Evolutionary conservation across 192 early-diverging fungal genomes (phyloP).

Genomic region (Chytriomyces sp.): DNA sequence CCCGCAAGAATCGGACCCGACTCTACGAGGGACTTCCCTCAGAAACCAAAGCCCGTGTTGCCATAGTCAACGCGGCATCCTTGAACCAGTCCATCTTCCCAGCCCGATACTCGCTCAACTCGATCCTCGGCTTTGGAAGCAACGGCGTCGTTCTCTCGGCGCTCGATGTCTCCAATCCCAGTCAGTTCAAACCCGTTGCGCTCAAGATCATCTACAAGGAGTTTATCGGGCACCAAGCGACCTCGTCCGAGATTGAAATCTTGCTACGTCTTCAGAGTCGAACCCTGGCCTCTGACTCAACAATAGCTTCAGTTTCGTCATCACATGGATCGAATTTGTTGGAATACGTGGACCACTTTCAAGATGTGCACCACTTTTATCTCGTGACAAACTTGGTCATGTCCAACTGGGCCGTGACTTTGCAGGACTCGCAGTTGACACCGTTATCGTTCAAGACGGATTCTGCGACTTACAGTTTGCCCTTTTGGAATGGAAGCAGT

Average conservation of each 20-base stretch:
- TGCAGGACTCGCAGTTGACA: neutral
- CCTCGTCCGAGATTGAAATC: neutral
- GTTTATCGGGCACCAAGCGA: neutral
- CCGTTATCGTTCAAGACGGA: neutral
- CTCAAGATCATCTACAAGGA: slow-evolving; percentile 40
- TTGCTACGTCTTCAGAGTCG: neutral
- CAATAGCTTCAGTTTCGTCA: neutral
- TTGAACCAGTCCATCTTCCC: neutral
- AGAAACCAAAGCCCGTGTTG: slow-evolving; percentile 14
- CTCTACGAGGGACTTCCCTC: neutral
- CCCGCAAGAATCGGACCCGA: neutral
- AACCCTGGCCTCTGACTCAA: too few species aligned
- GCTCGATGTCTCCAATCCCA: neutral
- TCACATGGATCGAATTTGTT: neutral
- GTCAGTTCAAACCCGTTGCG: neutral
- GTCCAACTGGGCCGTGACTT: neutral
- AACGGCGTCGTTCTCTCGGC: slow-evolving; percentile 37
- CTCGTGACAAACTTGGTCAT: slow-evolving; percentile 31
- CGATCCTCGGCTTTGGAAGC: slow-evolving; percentile 35
- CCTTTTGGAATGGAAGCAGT: neutral
- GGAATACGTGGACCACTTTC: neutral
- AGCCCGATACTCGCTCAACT: neutral
- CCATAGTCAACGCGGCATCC: slow-evolving; percentile 8
- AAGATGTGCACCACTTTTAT: slow-evolving; percentile 32
- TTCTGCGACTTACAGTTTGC: neutral